Conservation (phyloP, 192 early-diverging fungal genomes). For the Coemansia sp. region DNA sequence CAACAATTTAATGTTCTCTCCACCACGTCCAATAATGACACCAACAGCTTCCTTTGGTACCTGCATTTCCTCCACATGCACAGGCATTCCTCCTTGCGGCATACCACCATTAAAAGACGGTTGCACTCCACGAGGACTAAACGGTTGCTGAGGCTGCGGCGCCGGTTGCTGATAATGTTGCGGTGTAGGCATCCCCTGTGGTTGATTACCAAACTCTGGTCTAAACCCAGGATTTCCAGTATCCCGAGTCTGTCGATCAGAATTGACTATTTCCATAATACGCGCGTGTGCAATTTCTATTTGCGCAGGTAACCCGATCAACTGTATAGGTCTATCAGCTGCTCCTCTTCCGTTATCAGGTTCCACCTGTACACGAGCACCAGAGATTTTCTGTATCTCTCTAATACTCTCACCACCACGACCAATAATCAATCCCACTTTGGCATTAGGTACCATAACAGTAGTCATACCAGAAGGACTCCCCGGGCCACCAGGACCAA, state of each 20-base stretch:
- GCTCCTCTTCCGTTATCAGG: slow-evolving; percentile 56
- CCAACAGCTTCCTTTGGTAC: slow-evolving; percentile 44
- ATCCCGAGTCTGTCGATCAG: slow-evolving; percentile 10
- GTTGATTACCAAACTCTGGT: background rate
- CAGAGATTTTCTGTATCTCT: slow-evolving; percentile 66
- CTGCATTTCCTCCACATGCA: slow-evolving; percentile 44
- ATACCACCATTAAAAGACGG: slow-evolving; percentile 3
- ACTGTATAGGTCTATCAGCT: slow-evolving; percentile 59
- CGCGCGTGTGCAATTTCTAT: slow-evolving; percentile 69
- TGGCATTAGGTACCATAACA: slow-evolving; percentile 64
- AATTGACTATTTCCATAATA: slow-evolving; percentile 75
- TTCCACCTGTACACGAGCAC: slow-evolving; percentile 71
- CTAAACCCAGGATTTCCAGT: background rate
- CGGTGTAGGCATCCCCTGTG: slow-evolving; percentile 1
- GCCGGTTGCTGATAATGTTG: slow-evolving; percentile 6
- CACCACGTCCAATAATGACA: slow-evolving; percentile 47
- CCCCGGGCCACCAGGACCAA: background rate
- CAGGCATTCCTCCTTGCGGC: background rate
- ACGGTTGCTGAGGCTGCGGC: background rate
- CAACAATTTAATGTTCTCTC: slow-evolving; percentile 51
- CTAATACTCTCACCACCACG: slow-evolving; percentile 77
- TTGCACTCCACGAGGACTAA: background rate
- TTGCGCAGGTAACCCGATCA: slow-evolving; percentile 72
- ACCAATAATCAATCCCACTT: slow-evolving; percentile 86
- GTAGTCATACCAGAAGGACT: slow-evolving; percentile 32